Evolutionary conservation across 1,284 basidiomycete species (phyloP), one percentile per base, ranked within the genome.

Genomic region (Mycosarcoma mackinlayi): DNA sequence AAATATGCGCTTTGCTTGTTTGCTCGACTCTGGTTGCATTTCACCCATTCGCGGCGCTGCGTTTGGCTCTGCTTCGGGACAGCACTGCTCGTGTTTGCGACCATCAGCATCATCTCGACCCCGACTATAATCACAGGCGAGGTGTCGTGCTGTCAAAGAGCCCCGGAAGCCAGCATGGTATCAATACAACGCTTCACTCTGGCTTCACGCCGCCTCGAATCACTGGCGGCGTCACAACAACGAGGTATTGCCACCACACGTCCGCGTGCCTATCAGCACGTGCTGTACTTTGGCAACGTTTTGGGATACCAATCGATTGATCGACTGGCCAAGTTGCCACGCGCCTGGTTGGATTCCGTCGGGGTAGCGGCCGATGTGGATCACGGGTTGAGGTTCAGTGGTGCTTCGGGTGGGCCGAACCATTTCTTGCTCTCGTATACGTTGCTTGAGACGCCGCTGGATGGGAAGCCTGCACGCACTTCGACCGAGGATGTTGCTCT

Each of bases 241-340:
- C 30, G 41, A 31, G 8, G 16, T 3, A 30, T 44, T 8, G 13
- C 24, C 11, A 48, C 40, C 18, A 39, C 35, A 0, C 30, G 10
- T 4, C 3, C 11, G 0, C 9, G 1, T 4, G 21, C 31, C 5
- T 50, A 59, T 14, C 68, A 71, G 23, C 68, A 71, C 37, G 30
- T 71, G 0, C 18, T 71, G 30, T 71, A 48, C 34, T 30, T 57
- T 8, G 68, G 68, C 24, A 19, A 49, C 18, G 33, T 71, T 3
- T 28, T 71, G 3, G 58, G 62, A 1, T 66, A 66, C 21, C 21
- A n/a, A 2, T 62, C 62, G 0, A 2, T 27, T 5, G 14, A 44
- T 2, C 54, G 55, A 6, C n/a, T 71, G 0, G 23, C 41, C n/a
- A 57, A 51, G 34, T 37, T 71, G 3, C 33, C 68, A 1, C 40